Evolutionary conservation across 2,329 filamentous ascomycete genomes (phyloP).

Genomic region (Cucurbitaria berberidis): DNA sequence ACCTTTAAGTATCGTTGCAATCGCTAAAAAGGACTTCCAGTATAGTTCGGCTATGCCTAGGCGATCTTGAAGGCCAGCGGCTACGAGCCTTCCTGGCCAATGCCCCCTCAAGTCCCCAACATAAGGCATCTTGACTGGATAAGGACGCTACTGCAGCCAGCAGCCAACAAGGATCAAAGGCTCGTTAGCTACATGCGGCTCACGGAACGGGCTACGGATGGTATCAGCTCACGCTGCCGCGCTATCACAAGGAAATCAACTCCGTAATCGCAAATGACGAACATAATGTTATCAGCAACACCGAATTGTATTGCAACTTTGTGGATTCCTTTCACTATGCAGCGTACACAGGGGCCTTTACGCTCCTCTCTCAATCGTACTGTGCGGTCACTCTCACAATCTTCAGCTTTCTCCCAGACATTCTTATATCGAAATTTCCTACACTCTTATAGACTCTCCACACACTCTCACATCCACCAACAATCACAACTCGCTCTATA

Average conservation of each 20-base stretch:
- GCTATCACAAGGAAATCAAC: constrained; percentile 11
- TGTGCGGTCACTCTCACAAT: background rate
- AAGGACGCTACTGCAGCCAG: background rate
- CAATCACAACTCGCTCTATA: background rate
- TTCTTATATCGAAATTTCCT: background rate
- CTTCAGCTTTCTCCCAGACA: background rate
- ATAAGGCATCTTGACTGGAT: background rate
- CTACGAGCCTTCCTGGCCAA: background rate
- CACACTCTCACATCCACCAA: background rate
- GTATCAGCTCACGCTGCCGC: constrained; percentile 5
- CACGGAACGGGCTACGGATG: background rate
- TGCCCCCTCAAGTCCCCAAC: background rate
- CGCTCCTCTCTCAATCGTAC: background rate
- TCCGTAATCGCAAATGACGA: background rate
- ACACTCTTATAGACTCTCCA: background rate
- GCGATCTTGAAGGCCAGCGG: background rate
- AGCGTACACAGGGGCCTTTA: background rate
- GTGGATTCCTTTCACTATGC: background rate
- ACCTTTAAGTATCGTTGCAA: background rate
- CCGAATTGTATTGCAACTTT: background rate
- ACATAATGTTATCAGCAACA: constrained; percentile 6
- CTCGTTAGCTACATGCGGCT: constrained; percentile 7
- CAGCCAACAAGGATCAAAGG: constrained; percentile 6
- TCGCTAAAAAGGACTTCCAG: background rate
- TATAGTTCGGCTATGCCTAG: background rate